Evolutionary conservation across 2,329 filamentous ascomycete species (phyloP).

Genomic region (Stagonosporopsis vannaccii): DNA sequence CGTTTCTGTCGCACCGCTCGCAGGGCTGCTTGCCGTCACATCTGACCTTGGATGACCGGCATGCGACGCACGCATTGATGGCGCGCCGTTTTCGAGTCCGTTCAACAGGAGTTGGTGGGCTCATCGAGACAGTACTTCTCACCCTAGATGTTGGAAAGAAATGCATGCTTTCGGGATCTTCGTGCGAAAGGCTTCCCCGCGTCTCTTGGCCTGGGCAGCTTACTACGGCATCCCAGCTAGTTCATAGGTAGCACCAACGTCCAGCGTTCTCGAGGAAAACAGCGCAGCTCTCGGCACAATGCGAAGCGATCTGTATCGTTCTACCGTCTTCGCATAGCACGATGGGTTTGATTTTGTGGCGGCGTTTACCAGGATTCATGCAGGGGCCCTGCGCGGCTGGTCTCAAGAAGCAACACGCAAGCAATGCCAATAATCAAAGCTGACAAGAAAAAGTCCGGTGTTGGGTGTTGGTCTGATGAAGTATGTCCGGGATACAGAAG

Average conservation of each 20-base stretch:
- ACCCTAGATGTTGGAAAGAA: not conserved
- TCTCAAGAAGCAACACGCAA: too few species aligned
- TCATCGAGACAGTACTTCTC: not conserved
- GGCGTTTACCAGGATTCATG: too few species aligned
- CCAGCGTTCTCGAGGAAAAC: not conserved
- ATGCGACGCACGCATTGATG: conserved; percentile 42
- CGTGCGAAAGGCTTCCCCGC: conserved; percentile 8
- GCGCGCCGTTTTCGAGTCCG: conserved; percentile 43
- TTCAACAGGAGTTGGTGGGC: conserved; percentile 8
- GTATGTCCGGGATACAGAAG: not conserved
- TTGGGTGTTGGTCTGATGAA: too few species aligned
- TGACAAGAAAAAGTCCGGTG: too few species aligned
- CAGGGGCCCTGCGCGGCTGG: too few species aligned
- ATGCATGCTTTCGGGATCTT: conserved; percentile 6
- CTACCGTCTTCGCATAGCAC: too few species aligned
- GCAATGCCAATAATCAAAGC: too few species aligned
- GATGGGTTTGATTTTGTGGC: too few species aligned
- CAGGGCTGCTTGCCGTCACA: conserved; percentile 44
- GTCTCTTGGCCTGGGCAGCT: not conserved
- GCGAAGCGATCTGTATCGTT: too few species aligned
- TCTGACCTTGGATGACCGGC: conserved; percentile 43
- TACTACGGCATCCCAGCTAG: not conserved
- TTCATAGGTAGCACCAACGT: not conserved
- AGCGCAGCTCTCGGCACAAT: not conserved
- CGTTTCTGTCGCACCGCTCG: conserved; percentile 38